Evolutionary conservation across 2,329 filamentous ascomycete genomes (phyloP).

Genomic region (Pyrenochaeta sp.): DNA sequence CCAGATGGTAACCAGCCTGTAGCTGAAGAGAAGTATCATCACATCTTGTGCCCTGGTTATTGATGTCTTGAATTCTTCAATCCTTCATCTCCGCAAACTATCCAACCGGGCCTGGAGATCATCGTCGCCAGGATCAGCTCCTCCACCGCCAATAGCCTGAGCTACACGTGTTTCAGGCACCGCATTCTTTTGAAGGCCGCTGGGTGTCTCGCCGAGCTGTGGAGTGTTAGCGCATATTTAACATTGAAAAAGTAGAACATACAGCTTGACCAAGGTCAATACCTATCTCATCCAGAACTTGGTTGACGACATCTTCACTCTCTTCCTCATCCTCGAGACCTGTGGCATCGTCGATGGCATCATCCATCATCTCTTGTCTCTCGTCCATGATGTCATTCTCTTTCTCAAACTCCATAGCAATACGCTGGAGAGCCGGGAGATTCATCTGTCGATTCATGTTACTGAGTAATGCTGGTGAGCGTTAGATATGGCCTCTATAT

Average conservation of each 20-base stretch:
- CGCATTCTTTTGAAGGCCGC: slow-evolving; percentile 77
- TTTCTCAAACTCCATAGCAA: slow-evolving; percentile 98
- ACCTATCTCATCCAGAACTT: slow-evolving; percentile 95
- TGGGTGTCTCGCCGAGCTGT: slow-evolving; percentile 91
- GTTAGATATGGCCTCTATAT: slow-evolving; percentile 18
- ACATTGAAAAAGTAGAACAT: slow-evolving; percentile 51
- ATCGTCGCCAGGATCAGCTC: slow-evolving; percentile 82
- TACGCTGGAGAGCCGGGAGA: slow-evolving; percentile 90
- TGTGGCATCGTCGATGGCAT: slow-evolving; percentile 96
- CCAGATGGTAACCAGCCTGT: too few relatives aligned
- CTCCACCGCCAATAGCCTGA: slow-evolving; percentile 81
- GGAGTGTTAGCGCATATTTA: slow-evolving; percentile 17
- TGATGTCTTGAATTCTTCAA: too few relatives aligned
- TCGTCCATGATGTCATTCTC: slow-evolving; percentile 99
- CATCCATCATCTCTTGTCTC: slow-evolving; percentile 99
- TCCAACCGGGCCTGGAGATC: slow-evolving; percentile 94
- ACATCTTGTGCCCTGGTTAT: too few relatives aligned
- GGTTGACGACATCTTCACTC: slow-evolving; percentile 94
- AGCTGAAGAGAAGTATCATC: too few relatives aligned
- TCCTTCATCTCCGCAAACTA: slow-evolving; percentile 71
- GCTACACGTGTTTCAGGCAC: slow-evolving; percentile 81
- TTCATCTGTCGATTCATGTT: slow-evolving; percentile 99
- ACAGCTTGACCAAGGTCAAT: slow-evolving; percentile 91
- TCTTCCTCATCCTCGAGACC: slow-evolving; percentile 92
- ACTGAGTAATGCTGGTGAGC: slow-evolving; percentile 72